A percentile compares a stretch with the other conserved stretches of the same genome.
Evolutionary conservation across 202 grass and related monocot species (phyloP).

Genomic region (Dendrocalamus latiflorus): DNA sequence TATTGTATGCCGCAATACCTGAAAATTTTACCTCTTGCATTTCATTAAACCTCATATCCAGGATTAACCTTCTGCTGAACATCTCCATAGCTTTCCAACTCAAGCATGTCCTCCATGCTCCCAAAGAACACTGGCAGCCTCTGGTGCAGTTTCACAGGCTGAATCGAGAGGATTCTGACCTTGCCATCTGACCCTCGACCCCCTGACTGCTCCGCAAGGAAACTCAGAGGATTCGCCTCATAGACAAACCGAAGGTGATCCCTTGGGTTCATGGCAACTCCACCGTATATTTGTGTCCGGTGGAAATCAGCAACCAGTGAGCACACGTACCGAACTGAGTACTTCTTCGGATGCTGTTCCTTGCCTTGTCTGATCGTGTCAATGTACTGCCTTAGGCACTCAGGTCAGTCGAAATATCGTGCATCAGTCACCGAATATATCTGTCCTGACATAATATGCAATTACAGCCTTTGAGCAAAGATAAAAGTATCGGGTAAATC

Average conservation of each 20-base stretch:
- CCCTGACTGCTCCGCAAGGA: constrained; percentile 79
- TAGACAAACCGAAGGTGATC: constrained; percentile 87
- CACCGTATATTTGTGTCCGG: constrained; percentile 76
- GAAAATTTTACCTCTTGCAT: neutral
- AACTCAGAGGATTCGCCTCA: constrained; percentile 89
- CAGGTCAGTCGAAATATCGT: constrained; percentile 87
- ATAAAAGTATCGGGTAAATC: neutral
- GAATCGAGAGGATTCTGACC: constrained; percentile 67
- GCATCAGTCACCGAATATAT: constrained; percentile 98
- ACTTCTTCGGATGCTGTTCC: constrained; percentile 86
- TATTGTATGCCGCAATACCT: neutral
- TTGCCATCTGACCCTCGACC: constrained; percentile 89
- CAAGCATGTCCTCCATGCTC: constrained; percentile 80
- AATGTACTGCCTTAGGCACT: constrained; percentile 82
- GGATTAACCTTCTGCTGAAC: constrained; percentile 95
- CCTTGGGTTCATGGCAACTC: constrained; percentile 92
- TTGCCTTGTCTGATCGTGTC: constrained; percentile 90
- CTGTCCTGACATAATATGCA: constrained; percentile 52
- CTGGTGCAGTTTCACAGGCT: constrained; percentile 90
- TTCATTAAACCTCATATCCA: constrained; percentile 68
- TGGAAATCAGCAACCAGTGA: constrained; percentile 92
- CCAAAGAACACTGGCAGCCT: constrained; percentile 84
- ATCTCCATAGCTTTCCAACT: constrained; percentile 83
- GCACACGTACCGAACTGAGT: constrained; percentile 87
- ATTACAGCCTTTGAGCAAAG: constrained; percentile 16